Evolutionary conservation across 164 flowering plant genomes (phyloP).

Genomic region (Liriodendron chinense): DNA sequence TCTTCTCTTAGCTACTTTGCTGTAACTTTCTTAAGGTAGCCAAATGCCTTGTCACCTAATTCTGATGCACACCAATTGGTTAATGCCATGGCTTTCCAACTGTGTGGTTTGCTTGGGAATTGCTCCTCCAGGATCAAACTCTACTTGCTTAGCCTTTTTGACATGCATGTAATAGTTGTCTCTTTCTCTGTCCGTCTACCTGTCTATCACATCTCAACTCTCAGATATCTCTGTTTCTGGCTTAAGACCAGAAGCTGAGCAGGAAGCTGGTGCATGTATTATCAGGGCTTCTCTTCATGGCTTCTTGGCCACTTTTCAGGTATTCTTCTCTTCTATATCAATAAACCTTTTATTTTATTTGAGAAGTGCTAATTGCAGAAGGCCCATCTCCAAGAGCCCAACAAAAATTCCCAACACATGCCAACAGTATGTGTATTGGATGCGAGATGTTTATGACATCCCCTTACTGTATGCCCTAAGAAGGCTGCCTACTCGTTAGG

Average conservation of each 20-base stretch:
- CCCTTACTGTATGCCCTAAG: not conserved
- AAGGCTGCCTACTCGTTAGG: not conserved
- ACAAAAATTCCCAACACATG: not conserved
- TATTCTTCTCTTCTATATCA: constrained; percentile 14
- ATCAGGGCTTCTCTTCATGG: constrained; percentile 82
- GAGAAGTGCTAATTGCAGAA: not conserved
- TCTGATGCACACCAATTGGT: not conserved
- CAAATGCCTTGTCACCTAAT: not conserved
- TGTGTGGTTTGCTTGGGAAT: too few relatives aligned
- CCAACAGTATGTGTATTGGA: not conserved
- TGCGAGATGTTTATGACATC: not conserved
- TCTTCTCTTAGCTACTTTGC: too few relatives aligned
- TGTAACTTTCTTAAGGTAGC: too few relatives aligned
- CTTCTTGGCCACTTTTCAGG: constrained; percentile 95
- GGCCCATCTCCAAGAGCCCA: not conserved
- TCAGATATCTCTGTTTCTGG: not conserved
- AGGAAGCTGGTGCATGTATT: constrained; percentile 85
- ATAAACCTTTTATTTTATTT: not conserved
- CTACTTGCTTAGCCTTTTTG: too few relatives aligned
- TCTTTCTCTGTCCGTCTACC: constrained; percentile 2
- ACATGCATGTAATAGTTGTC: not conserved
- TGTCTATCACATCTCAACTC: not conserved
- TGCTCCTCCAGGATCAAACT: too few relatives aligned
- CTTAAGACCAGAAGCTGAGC: constrained; percentile 65
- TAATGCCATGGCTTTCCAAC: too few relatives aligned